Percentiles rank a stretch among this genome's conserved stretches.
phyloP scores from a whole-genome alignment of 768 basidiomycete species.

The Tylopilus rubrobrunneus region DNA sequence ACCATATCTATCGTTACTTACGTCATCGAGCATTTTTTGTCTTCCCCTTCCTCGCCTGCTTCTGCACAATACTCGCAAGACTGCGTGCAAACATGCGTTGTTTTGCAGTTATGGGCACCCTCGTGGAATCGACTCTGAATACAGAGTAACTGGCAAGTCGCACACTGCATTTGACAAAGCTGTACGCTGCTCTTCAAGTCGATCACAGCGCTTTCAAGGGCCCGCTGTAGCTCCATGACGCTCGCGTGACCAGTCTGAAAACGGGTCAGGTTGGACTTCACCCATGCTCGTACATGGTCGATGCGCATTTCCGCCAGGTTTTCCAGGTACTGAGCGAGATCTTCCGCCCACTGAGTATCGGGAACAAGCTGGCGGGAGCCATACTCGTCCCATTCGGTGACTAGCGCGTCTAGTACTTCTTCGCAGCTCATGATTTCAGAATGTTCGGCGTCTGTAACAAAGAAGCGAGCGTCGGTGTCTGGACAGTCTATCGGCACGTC shows the following conservation, averaged over 20 bases:
- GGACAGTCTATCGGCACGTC: slow-evolving; percentile 35
- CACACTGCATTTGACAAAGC: slow-evolving; percentile 50
- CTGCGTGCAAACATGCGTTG: slow-evolving; percentile 43
- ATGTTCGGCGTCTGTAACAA: slow-evolving; percentile 18
- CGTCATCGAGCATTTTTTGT: slow-evolving; percentile 41
- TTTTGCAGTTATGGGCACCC: slow-evolving; percentile 45
- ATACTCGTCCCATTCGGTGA: slow-evolving; percentile 30
- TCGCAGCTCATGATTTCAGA: slow-evolving; percentile 13
- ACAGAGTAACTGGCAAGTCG: slow-evolving; percentile 47
- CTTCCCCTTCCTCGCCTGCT: slow-evolving; percentile 24
- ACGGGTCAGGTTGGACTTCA: slow-evolving; percentile 43
- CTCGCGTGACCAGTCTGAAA: slow-evolving; percentile 46
- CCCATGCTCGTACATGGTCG: slow-evolving; percentile 47
- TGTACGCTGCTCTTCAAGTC: slow-evolving; percentile 46
- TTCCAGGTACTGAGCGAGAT: slow-evolving; percentile 39
- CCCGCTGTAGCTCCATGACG: slow-evolving; percentile 41
- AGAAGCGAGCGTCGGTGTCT: slow-evolving; percentile 38
- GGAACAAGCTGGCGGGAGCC: slow-evolving; percentile 30
- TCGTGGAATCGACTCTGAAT: slow-evolving; percentile 45
- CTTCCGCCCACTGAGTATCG: slow-evolving; percentile 42
- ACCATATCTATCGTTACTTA: slow-evolving; percentile 27
- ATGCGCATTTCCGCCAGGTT: slow-evolving; percentile 43
- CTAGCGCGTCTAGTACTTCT: slow-evolving; percentile 12
- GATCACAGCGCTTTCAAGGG: slow-evolving; percentile 39
- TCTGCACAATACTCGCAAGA: slow-evolving; percentile 42